Evolutionary conservation across 2,329 filamentous ascomycete genomes (phyloP).

Genomic region (Monascus ruber): DNA sequence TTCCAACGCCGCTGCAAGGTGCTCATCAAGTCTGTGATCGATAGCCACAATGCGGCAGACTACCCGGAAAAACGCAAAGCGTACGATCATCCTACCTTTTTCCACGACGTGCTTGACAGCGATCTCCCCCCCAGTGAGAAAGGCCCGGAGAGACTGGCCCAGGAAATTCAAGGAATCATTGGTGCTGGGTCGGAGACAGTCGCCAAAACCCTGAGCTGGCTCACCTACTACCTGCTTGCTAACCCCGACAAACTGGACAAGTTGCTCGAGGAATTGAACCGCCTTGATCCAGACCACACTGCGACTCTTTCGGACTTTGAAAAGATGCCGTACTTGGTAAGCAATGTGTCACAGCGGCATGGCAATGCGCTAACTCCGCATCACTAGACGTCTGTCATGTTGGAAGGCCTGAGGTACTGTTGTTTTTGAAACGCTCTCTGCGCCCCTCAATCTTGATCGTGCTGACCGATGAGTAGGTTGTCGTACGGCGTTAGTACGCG

Average conservation of each 20-base stretch:
- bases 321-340: slow-evolving; percentile 17
- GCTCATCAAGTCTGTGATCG: slow-evolving; percentile 5
- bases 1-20: slow-evolving; percentile 9
- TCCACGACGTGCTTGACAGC: slow-evolving; percentile 18
- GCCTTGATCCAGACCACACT: slow-evolving; percentile 3
- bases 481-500: slow-evolving; percentile 18
- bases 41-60: slow-evolving; percentile 1
- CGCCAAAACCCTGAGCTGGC: slow-evolving; percentile 12
- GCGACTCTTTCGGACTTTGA: slow-evolving; percentile 15
- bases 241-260: slow-evolving; percentile 7
- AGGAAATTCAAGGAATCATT: slow-evolving; percentile 20
- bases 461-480: neutral
- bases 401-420: slow-evolving; percentile 12
- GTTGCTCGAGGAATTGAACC: slow-evolving; percentile 10
- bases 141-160: slow-evolving; percentile 16
- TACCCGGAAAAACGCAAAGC: neutral
- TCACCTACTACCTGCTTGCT: slow-evolving; percentile 11
- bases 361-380: slow-evolving; percentile 4
- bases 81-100: slow-evolving; percentile 11
- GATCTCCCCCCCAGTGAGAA: slow-evolving; percentile 23
- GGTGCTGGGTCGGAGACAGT: slow-evolving; percentile 24
- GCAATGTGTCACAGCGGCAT: slow-evolving; percentile 1
- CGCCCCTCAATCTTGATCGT: too few species aligned
- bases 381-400: slow-evolving; percentile 14
- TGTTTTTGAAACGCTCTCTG: too few species aligned